Base-by-base conservation (phyloP, 148 eudicot genomes). In the Vaccinium myrtillus region DNA sequence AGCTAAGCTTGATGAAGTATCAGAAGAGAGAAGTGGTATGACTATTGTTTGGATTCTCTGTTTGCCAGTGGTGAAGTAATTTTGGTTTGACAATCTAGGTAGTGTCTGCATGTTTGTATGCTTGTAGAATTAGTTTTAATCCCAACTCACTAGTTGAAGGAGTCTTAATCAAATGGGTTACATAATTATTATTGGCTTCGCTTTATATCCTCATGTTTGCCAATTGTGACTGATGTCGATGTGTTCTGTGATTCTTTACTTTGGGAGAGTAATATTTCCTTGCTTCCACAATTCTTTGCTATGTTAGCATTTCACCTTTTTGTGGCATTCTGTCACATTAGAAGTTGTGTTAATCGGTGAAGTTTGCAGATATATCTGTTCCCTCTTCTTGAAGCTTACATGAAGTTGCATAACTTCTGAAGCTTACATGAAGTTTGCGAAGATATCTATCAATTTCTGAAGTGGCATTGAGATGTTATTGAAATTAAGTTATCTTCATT, bases 11-110 rank as follows among this genome's bases (percentile, higher is more conserved):
- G 84, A 91, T 87, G 91, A 87, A 86, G 56, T 79, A 69, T 59
- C 84, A 15, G 92, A 88, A 77, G 90, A 83, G 58, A 92, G 89
- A 83, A 85, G 82, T 77, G 98, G 95, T 94, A 92, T 75, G 83
- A 49, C 79, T 86, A 70, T 85, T 54, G 19, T 65, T 58, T 49
- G 9, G 36, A 59, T 82, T 79, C 51, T 75, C 83, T n/a, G 55
- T 53, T 73, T 11, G n/a, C 53, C 78, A 73, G 49, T 21, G 25
- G 13, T 65, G 21, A 81, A 23, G 71, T 69, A 46, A 8, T 21
- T 85, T 74, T 21, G 13, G 25, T 46, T 59, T 19, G 39, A 19
- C 15, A 67, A 23, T 54, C 46, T 54, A 30, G 14, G 12, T 25
- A 15, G 43, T 81, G 12, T 69, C 32, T 49, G 83, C 76, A 65